Conservation (phyloP, 2,329 filamentous ascomycete genomes). For the Sporothrix globosa region DNA sequence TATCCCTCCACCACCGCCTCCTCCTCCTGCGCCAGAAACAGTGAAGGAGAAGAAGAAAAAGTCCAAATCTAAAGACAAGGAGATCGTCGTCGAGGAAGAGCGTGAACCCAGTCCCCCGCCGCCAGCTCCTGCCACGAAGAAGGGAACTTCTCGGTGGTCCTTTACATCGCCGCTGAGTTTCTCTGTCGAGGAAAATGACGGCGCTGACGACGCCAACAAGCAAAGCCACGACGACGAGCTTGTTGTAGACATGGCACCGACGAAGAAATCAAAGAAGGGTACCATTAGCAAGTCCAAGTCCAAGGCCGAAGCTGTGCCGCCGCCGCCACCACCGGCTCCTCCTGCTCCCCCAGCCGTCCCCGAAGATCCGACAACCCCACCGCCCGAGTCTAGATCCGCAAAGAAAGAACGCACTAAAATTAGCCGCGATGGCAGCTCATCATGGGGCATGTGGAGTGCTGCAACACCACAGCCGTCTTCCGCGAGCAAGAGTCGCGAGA, state of each 20-base stretch:
- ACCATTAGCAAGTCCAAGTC: constrained; percentile 47
- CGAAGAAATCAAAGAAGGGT: constrained; percentile 48
- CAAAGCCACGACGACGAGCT: constrained; percentile 49
- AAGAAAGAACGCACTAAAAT: constrained; percentile 79
- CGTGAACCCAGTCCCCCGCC: constrained; percentile 28
- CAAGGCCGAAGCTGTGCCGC: constrained; percentile 41
- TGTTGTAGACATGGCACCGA: constrained; percentile 54
- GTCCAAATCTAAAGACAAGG: constrained; percentile 38
- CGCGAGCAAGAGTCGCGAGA: constrained; percentile 38
- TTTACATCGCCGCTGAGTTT: constrained; percentile 36
- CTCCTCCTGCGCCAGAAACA: constrained; percentile 45
- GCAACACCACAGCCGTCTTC: constrained; percentile 52
- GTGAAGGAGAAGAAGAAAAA: constrained; percentile 43
- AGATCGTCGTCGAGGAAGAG: constrained; percentile 30
- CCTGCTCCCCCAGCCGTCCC: constrained; percentile 50
- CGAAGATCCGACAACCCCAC: constrained; percentile 54
- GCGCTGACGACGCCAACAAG: constrained; percentile 30
- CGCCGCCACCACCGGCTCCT: constrained; percentile 46
- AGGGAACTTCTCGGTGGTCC: constrained; percentile 33
- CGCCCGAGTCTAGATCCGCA: constrained; percentile 60
- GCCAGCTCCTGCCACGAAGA: constrained; percentile 29
- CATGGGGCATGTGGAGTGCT: constrained; percentile 72
- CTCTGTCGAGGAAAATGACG: constrained; percentile 35
- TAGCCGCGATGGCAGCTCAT: constrained; percentile 67
- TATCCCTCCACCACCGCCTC: constrained; percentile 43